Evolutionary conservation across 2,329 filamentous ascomycete species (phyloP).

Genomic region (Eutypella sp.): DNA sequence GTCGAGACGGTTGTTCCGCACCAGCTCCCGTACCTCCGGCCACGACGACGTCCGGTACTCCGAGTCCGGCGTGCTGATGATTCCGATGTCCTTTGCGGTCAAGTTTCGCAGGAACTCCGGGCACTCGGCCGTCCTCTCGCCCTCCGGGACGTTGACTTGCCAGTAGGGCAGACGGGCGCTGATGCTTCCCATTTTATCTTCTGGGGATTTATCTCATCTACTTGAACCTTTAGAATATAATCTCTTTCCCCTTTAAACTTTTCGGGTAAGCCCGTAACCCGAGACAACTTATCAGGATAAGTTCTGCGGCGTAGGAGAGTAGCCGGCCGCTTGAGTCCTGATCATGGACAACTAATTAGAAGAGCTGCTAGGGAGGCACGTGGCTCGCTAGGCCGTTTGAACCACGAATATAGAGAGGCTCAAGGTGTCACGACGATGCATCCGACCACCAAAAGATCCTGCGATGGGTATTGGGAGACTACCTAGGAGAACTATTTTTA

Average conservation of each 20-base stretch:
- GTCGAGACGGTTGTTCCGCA: conserved; percentile 63
- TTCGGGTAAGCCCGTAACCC: conserved; percentile 1
- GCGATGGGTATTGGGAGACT: too few relatives aligned
- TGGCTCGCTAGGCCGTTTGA: too few relatives aligned
- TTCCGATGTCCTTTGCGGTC: conserved; percentile 61
- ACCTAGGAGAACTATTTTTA: too few relatives aligned
- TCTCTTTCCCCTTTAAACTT: not conserved
- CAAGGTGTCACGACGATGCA: too few relatives aligned
- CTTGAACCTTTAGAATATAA: too few relatives aligned
- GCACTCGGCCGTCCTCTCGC: conserved; percentile 59
- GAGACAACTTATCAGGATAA: not conserved
- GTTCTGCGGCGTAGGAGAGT: too few relatives aligned
- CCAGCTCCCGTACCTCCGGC: conserved; percentile 61
- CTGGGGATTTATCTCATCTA: too few relatives aligned
- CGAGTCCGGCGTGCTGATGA: conserved; percentile 66
- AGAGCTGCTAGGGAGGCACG: too few relatives aligned
- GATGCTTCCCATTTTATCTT: conserved; percentile 32
- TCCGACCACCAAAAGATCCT: too few relatives aligned
- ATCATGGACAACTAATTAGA: too few relatives aligned
- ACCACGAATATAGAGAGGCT: too few relatives aligned
- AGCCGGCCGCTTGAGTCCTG: too few relatives aligned
- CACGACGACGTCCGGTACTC: conserved; percentile 62
- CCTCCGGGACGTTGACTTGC: conserved; percentile 71
- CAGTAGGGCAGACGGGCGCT: conserved; percentile 61
- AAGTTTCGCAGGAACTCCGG: conserved; percentile 64